Conservation (phyloP, 1,284 basidiomycete species). For the Polyporus tsugae region DNA sequence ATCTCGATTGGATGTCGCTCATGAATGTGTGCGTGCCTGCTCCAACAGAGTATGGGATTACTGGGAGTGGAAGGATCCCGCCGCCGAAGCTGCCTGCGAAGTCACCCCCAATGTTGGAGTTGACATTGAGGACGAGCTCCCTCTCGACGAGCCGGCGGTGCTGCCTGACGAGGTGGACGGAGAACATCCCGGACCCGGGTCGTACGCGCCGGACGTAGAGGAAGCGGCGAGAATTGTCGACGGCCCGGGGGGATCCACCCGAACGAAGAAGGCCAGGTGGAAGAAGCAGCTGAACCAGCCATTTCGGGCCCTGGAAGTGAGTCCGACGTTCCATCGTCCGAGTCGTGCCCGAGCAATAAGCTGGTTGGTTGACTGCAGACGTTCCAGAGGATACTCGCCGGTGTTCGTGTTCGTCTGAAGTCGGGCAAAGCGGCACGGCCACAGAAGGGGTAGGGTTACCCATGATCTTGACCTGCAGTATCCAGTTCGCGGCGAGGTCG, state of each 20-base stretch:
- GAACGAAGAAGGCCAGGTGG: not conserved
- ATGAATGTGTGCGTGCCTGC: not conserved
- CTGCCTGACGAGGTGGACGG: not conserved
- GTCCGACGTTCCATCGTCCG: not conserved
- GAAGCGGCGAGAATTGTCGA: not conserved
- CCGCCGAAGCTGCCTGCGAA: not conserved
- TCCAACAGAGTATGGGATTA: not conserved
- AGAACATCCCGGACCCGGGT: not conserved
- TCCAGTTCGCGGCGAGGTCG: no score
- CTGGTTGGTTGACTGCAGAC: no score
- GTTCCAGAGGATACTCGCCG: no score
- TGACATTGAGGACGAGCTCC: not conserved
- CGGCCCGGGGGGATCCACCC: not conserved
- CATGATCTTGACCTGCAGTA: no score
- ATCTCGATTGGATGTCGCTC: no score
- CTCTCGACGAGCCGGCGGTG: not conserved
- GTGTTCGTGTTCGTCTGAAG: no score
- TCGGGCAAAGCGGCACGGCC: no score
- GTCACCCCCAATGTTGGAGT: not conserved
- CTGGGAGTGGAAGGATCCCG: not conserved
- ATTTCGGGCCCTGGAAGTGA: not conserved
- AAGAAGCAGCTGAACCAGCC: not conserved
- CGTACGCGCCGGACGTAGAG: not conserved
- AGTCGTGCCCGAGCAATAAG: not conserved
- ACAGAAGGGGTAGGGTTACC: no score